Evolutionary conservation across 305 asterid genomes (phyloP).

Genomic region (Nicotiana rustica): DNA sequence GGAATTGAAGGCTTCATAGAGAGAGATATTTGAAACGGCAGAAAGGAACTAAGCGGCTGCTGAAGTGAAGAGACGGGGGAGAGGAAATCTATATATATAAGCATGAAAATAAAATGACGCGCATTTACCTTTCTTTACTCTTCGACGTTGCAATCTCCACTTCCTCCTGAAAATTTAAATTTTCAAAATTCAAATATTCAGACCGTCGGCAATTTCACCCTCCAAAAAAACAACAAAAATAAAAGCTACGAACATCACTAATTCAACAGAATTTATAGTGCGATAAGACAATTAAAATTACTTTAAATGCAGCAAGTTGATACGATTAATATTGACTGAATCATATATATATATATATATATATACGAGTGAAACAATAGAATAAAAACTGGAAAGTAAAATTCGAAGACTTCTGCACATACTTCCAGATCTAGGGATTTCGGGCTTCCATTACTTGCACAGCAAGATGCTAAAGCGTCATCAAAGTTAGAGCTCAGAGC

Average conservation of each 20-base stretch:
- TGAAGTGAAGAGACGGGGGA: no score
- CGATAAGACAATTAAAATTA: not conserved
- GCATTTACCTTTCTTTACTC: conserved; percentile 34
- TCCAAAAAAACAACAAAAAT: no score
- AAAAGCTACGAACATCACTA: no score
- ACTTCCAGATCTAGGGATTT: conserved; percentile 68
- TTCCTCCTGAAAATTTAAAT: conserved; percentile 19
- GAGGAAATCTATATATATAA: no score
- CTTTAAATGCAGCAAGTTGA: no score
- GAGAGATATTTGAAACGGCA: no score
- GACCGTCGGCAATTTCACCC: not conserved
- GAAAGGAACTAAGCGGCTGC: no score
- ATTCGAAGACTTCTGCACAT: not conserved
- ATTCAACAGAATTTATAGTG: not conserved
- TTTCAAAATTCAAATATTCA: not conserved
- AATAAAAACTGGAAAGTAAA: not conserved
- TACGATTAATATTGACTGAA: no score
- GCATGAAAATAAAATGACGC: not conserved
- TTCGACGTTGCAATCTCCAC: conserved; percentile 31
- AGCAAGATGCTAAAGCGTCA: conserved; percentile 46
- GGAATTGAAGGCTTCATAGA: no score
- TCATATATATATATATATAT: no score
- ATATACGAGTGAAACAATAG: no score
- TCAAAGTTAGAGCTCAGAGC: conserved; percentile 35
- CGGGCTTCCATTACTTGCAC: conserved; percentile 52